These are phyloP conservation scores for Fusarium floridanum DNA, from an alignment of 2,329 filamentous ascomycete species.

Conservation along the genomic window DNA sequence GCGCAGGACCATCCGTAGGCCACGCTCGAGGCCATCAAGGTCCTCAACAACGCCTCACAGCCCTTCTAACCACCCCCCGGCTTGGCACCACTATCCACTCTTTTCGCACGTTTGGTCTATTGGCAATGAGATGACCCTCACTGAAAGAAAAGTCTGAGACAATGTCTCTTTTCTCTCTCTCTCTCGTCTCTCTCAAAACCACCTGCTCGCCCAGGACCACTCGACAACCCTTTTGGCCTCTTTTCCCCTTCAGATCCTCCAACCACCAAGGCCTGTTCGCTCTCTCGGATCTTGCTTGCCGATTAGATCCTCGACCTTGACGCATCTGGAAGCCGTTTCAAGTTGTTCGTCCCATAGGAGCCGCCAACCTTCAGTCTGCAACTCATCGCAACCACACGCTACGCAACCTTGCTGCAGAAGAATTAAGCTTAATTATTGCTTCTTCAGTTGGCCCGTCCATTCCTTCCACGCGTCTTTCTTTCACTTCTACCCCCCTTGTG, in stretches of 20 bases:
- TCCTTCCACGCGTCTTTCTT: not conserved
- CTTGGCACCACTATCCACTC: slow-evolving; percentile 35
- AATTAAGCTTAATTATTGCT: slow-evolving; percentile 12
- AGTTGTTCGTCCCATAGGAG: not conserved
- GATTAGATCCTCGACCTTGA: not conserved
- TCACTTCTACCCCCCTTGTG: slow-evolving; percentile 13
- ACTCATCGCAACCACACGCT: not conserved
- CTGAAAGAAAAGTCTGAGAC: slow-evolving; percentile 31
- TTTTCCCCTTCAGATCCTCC: not conserved
- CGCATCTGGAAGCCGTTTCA: slow-evolving; percentile 1
- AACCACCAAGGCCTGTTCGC: not conserved
- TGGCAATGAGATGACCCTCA: slow-evolving; percentile 11
- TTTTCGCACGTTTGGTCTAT: slow-evolving; percentile 19
- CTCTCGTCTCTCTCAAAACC: not conserved
- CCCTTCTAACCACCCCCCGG: slow-evolving; percentile 7
- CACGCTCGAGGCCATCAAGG: slow-evolving; percentile 40
- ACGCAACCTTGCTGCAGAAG: not conserved
- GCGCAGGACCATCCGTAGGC: not conserved
- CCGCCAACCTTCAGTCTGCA: not conserved
- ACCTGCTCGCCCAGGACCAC: not conserved
- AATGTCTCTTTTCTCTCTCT: slow-evolving; percentile 14
- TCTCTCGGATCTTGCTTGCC: slow-evolving; percentile 6
- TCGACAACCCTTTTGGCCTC: slow-evolving; percentile 23
- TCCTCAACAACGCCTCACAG: slow-evolving; percentile 18
- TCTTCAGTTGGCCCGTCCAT: slow-evolving; percentile 1